Evolutionary conservation across 257 asterid species (phyloP), one percentile per base, ranked within the genome.

Genomic region (Solanum appendiculatum): DNA sequence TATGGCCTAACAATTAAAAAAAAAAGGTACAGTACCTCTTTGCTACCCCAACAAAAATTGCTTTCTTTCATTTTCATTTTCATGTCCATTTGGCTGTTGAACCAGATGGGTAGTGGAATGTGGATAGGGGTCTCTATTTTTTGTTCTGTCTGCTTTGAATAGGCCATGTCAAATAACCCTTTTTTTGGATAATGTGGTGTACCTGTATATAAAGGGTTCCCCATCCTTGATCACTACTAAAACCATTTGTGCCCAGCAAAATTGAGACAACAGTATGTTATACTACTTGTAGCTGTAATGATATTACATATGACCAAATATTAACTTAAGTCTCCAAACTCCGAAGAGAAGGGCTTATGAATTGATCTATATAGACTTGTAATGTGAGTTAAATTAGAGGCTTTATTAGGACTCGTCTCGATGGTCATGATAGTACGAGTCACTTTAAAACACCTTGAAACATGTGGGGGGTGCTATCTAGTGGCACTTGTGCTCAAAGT

Each of bases 21-120:
- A 21, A 36, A 36, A 60, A 42, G 81, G 18, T 73, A 73, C 48
- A 20, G 36, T 82, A 74, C 40, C 72, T 83, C 25, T 66, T 75
- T 84, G 73, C 88, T 86, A 46, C 87, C 54, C 46, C 66, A 54
- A 46, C 78, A 85, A 88, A 73, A 3, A 60, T 87, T 48, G 83
- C 86, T 64, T 87, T 85, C 80, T 88, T 85, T 84, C 87, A 70
- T 88, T 87, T 85, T 83, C 86, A 70, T 88, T 44, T 84, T 86
- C 88, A 69, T 78, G 86, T 69, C 16, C 86, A 85, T 86, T 86
- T 87, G 39, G 83, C 54, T 85, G 42, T 83, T 75, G 87, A 87
- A 87, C 72, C 86, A 88, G 86, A 72, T 42, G 36, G 87, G 75
- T 29, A 80, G 14, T 48, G 85, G 68, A 80, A 29, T 46, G 29